Evolutionary conservation across 495 filamentous ascomycete genomes (phyloP).

Genomic region (Xylaria scruposa): DNA sequence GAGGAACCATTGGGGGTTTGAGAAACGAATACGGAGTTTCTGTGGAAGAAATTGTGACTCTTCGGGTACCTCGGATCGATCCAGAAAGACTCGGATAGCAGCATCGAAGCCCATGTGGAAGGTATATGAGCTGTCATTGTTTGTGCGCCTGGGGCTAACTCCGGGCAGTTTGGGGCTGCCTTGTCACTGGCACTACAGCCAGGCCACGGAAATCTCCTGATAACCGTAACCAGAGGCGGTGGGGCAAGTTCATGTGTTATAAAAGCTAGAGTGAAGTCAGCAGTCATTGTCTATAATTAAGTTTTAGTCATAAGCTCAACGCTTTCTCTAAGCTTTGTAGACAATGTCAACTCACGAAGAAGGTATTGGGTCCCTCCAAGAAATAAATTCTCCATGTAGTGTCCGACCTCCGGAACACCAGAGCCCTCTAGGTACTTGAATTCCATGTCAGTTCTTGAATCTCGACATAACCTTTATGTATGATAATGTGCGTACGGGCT

Average conservation of each 20-base stretch:
- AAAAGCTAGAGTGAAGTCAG: neutral
- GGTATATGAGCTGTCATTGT: neutral
- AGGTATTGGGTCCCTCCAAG: neutral
- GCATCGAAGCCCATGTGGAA: neutral
- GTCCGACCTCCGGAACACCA: slow-evolving; percentile 2
- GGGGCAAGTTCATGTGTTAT: too few relatives aligned
- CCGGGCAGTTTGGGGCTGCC: neutral
- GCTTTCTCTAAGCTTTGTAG: neutral
- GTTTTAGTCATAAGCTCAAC: neutral
- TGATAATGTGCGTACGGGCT: neutral
- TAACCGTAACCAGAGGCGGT: neutral
- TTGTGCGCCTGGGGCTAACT: neutral
- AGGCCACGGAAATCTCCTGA: neutral
- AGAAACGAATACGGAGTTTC: neutral
- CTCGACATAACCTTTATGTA: neutral
- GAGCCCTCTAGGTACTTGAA: neutral
- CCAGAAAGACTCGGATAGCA: slow-evolving; percentile 7
- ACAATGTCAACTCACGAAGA: neutral
- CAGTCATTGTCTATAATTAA: neutral
- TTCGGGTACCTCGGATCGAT: neutral
- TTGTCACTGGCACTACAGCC: neutral
- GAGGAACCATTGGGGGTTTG: neutral
- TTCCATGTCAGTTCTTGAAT: neutral
- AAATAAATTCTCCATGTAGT: slow-evolving; percentile 8
- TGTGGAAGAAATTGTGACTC: slow-evolving; percentile 10